Base-by-base conservation (phyloP, 2,329 filamentous ascomycete genomes). In the Alternaria triticimaculans region DNA sequence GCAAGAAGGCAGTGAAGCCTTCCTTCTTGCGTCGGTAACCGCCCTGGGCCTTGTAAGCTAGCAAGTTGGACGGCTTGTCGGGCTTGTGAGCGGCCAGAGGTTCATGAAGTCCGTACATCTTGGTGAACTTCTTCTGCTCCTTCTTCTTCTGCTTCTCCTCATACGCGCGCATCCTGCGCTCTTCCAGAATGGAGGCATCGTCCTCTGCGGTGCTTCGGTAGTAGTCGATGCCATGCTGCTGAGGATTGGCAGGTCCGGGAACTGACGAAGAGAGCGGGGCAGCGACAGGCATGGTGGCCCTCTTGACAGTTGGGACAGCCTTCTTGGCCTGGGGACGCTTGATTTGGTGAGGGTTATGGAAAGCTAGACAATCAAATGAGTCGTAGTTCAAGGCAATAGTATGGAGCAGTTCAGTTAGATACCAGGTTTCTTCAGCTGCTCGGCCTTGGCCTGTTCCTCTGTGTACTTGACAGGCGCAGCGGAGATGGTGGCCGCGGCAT, bases 171-270 rank as follows among this genome's bases (percentile, higher is more conserved):
- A 92, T 92, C 74, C 91, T 87, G 20, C 80, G 83, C 48, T 84
- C 84, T 76, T 93, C 93, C 65, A 89, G 88, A 67, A 84, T 86
- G 68, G 88, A 86, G 26, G 87, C 85, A 73, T 93, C 93, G 60
- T 97, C 92, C 70, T 97, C 93, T n/a, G 93, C 91, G 53, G 88
- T 89, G 2, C 88, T 88, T 92, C 94, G 97, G 80, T 97, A 77
- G 51, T 69, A 77, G 49, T 76, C 70, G 63, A 75, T 69, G 21
- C 67, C 67, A 62, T 70, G 70, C 54, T 72, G 71, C 55, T 75
- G 69, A 25, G 64, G 15, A 10, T 56, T 59, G 28, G 64, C 55
- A 23, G 73, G 58, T 5, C 64, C 61, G 5, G 68, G 60, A 33
- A 64, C 70, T 45, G 72, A 64, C 12, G 64, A 60, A 26, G 66